Evolutionary conservation across 2,329 filamentous ascomycete species (phyloP), one percentile per base, ranked within the genome.

Genomic region (Diaporthe sp.): DNA sequence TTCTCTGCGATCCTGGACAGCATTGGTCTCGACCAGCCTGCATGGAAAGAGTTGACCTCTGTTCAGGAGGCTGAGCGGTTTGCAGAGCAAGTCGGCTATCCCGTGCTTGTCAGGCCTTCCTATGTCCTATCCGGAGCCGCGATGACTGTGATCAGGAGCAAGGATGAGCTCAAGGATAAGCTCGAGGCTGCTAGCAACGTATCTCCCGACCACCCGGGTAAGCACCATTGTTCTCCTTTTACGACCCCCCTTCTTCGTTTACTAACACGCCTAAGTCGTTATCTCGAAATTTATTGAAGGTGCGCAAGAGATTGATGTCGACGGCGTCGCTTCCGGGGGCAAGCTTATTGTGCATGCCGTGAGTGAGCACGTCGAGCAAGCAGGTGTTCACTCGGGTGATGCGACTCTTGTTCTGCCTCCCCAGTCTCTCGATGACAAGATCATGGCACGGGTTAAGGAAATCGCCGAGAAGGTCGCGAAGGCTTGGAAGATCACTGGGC

Each of bases 261-360:
- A 35, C 32, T 35, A 35, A 35, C 32, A 35, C 32, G 4, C 9
- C 32, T 5, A 35, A 35, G 97, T 99, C 53, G 97, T 99, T 73
- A 98, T 99, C 83, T 97, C 93, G 81, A 97, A 98, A 86, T 98
- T 97, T 88, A 98, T 99, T 76, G 95, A 98, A 85, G 96, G 95
- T 72, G 97, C 97, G 8, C 89, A 97, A 85, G 97, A 99, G 84
- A 98, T 99, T 75, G 97, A 99, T 80, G 94, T 98, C 76, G 97
- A 99, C 80, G 96, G 93, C 82, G 97, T 99, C 75, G 95, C 94
- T 51, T 94, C 94, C 53, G 88, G 94, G 79, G 97, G 97, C 78
- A 92, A 97, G 78, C 90, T 99, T 47, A 89, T 99, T 75, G 83
- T 98, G 70, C 97, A 99, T 82, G 96, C 97, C 73, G 92, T 99